phyloP scores from a whole-genome alignment of 2,329 filamentous ascomycete genomes.

The Ophiosphaerella korrae region DNA sequence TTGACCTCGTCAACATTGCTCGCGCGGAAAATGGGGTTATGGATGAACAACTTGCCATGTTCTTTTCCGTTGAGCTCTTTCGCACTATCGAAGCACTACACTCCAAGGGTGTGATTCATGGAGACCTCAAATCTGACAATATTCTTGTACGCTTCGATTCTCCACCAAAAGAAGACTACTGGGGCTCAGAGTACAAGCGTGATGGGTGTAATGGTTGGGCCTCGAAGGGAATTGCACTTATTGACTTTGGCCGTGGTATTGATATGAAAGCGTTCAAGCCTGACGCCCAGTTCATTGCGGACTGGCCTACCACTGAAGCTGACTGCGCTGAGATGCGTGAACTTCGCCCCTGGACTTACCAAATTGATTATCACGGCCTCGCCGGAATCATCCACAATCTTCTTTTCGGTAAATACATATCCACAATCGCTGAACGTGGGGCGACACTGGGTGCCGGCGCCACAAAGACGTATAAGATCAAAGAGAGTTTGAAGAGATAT shows the following conservation, averaged over 20 bases:
- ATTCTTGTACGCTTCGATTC: constrained; percentile 83
- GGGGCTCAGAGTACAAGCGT: constrained; percentile 69
- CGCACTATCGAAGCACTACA: constrained; percentile 90
- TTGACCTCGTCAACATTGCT: constrained; percentile 92
- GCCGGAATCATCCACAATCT: constrained; percentile 87
- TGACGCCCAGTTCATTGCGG: constrained; percentile 85
- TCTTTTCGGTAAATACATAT: constrained; percentile 93
- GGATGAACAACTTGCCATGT: constrained; percentile 93
- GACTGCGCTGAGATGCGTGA: constrained; percentile 98
- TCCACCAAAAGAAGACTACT: constrained; percentile 50
- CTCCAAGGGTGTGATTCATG: constrained; percentile 78
- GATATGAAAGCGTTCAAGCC: constrained; percentile 85
- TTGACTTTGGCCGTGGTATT: constrained; percentile 93
- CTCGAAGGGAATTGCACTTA: constrained; percentile 79
- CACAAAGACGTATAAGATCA: constrained; percentile 75
- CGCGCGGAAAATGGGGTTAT: constrained; percentile 75
- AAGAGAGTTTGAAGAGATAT: constrained; percentile 87
- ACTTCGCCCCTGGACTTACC: constrained; percentile 92
- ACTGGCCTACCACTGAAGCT: constrained; percentile 86
- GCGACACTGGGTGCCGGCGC: constrained; percentile 61
- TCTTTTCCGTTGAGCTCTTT: constrained; percentile 89
- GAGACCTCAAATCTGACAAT: constrained; percentile 95
- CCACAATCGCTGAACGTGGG: constrained; percentile 63
- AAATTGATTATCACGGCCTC: constrained; percentile 94
- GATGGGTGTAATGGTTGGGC: constrained; percentile 80